A percentile compares a stretch with the other conserved stretches of the same genome.
Evolutionary conservation across 345 rosid species (phyloP).

Genomic region (Corymbia maculata): DNA sequence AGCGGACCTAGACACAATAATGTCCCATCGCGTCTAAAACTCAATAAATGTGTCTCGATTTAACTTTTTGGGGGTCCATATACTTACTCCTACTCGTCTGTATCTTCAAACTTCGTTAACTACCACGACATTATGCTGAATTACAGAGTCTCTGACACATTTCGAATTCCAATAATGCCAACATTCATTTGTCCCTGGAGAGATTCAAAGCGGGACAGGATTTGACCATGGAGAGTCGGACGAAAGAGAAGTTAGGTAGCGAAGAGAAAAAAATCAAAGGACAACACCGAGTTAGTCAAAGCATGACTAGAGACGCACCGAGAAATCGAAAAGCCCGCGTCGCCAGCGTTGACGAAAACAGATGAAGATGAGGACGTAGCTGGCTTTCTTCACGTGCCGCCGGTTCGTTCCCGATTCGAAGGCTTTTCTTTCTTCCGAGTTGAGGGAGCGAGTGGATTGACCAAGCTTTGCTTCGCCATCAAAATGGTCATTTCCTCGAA

Average conservation of each 20-base stretch:
- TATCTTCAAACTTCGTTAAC: neutral
- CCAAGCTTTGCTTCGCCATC: neutral
- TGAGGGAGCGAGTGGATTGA: neutral
- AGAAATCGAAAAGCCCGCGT: neutral
- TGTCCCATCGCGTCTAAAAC: neutral
- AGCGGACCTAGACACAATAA: neutral
- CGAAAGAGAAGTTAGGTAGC: neutral
- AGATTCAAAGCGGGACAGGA: neutral
- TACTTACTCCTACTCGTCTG: neutral
- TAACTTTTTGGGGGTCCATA: neutral
- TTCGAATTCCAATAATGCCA: neutral
- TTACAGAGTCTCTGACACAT: neutral
- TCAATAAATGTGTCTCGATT: neutral
- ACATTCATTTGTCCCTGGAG: neutral
- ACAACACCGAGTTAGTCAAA: neutral
- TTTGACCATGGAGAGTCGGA: neutral
- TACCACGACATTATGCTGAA: neutral
- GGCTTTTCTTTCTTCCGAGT: neutral
- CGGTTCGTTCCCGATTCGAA: neutral
- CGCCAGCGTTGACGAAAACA: neutral
- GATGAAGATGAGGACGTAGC: neutral
- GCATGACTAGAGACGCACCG: neutral
- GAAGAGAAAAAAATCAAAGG: neutral
- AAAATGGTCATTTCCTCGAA: neutral
- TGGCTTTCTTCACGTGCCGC: neutral